These are phyloP conservation scores for Gastrolobium villosum DNA, from an alignment of 306 rosid genomes.

Conservation along the genomic window DNA sequence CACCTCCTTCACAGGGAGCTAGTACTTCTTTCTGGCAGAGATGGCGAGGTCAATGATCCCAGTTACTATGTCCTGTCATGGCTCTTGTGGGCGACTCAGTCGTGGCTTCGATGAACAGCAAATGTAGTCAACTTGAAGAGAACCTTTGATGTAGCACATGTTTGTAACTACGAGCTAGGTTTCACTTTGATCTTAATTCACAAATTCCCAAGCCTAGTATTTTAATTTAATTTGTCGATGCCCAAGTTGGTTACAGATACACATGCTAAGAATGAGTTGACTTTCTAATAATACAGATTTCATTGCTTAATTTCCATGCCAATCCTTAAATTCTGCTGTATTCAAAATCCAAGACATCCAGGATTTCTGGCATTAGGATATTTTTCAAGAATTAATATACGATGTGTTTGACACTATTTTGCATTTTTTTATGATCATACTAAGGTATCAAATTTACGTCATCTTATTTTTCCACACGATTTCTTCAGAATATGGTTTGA, in stretches of 20 bases:
- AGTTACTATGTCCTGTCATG: constrained; percentile 11
- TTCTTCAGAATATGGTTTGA: neutral
- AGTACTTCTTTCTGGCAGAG: constrained; percentile 62
- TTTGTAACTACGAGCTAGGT: constrained; percentile 17
- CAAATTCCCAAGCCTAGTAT: constrained; percentile 11
- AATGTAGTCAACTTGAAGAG: constrained; percentile 12
- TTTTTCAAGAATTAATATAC: neutral
- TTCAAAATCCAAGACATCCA: constrained; percentile 7
- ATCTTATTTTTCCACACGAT: neutral
- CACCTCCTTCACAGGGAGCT: constrained; percentile 69
- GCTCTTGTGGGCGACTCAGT: constrained; percentile 22
- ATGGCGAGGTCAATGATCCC: constrained; percentile 61
- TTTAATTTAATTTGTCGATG: constrained; percentile 20
- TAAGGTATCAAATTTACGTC: neutral
- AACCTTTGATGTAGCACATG: constrained; percentile 12
- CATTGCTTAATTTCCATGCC: constrained; percentile 25
- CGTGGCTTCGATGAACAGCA: constrained; percentile 1
- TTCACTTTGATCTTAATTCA: constrained; percentile 35
- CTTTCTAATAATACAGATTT: constrained; percentile 27
- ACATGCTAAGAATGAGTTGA: constrained; percentile 22
- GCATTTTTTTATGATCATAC: neutral
- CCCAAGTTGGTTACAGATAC: neutral
- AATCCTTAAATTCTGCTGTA: constrained; percentile 4
- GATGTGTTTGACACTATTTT: neutral
- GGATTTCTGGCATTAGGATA: constrained; percentile 4